phyloP scores from a whole-genome alignment of 352 stramenopile species.

The Phytophthora sp. region DNA sequence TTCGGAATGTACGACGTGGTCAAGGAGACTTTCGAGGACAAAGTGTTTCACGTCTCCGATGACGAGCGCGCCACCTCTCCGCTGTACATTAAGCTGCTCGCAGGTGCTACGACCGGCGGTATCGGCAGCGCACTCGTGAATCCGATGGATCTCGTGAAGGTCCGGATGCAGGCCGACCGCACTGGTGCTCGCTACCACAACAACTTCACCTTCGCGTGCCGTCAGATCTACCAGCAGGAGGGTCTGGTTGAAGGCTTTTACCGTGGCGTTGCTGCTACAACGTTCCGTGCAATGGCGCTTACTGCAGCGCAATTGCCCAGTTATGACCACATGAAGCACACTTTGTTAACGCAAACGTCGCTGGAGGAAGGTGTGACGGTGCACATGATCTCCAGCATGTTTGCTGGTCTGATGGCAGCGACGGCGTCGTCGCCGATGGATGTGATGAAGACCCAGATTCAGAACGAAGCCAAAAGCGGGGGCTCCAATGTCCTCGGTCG shows the following conservation, averaged over 20 bases:
- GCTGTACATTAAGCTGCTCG: constrained; percentile 67
- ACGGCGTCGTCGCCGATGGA: constrained; percentile 73
- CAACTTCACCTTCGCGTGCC: constrained; percentile 57
- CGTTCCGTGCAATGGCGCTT: constrained; percentile 67
- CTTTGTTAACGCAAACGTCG: constrained; percentile 45
- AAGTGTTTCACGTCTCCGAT: constrained; percentile 44
- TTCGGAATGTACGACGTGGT: constrained; percentile 77
- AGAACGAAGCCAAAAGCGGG: constrained; percentile 66
- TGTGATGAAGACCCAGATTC: constrained; percentile 85
- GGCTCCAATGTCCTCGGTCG: constrained; percentile 43
- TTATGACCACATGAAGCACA: constrained; percentile 79
- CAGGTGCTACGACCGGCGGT: constrained; percentile 56
- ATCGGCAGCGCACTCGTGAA: constrained; percentile 70
- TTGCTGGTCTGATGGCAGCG: constrained; percentile 71
- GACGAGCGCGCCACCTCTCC: constrained; percentile 44
- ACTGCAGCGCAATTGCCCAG: constrained; percentile 72
- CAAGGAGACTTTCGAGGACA: constrained; percentile 70
- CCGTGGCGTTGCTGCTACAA: constrained; percentile 63
- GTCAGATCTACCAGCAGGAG: constrained; percentile 64
- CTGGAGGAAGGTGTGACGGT: constrained; percentile 59
- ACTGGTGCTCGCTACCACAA: constrained; percentile 60
- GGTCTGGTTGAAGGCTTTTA: constrained; percentile 67
- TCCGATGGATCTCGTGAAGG: constrained; percentile 78
- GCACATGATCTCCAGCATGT: constrained; percentile 69
- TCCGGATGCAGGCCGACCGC: constrained; percentile 75